Conservation (phyloP, 2,329 filamentous ascomycete genomes). For the Monosporascus sp. region DNA sequence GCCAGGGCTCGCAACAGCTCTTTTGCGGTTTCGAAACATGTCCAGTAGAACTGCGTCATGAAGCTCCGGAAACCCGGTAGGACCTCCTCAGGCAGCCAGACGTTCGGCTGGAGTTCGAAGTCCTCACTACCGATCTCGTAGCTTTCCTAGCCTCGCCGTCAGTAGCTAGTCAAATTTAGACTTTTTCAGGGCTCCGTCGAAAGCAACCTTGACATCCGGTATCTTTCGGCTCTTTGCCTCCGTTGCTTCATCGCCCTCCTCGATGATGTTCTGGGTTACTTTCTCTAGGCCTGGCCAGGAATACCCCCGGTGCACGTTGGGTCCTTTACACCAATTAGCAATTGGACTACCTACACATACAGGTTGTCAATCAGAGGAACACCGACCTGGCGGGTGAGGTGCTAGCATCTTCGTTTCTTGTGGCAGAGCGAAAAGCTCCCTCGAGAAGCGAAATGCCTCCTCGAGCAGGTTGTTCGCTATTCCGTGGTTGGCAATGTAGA, state of each 20-base stretch:
- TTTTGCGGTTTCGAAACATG: constrained; percentile 36
- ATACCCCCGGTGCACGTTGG: constrained; percentile 48
- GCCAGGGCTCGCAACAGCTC: constrained; percentile 42
- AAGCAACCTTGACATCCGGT: constrained; percentile 45
- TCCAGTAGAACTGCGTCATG: constrained; percentile 44
- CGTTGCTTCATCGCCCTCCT: constrained; percentile 35
- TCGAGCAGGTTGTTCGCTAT: constrained; percentile 29
- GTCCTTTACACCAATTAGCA: constrained; percentile 25
- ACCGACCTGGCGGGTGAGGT: constrained; percentile 27
- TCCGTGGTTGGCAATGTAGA: constrained; percentile 24
- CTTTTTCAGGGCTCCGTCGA: not conserved
- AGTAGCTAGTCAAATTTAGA: not conserved
- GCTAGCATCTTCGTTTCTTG: constrained; percentile 30
- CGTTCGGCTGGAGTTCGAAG: constrained; percentile 39
- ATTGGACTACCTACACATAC: not conserved
- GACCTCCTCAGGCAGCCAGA: constrained; percentile 41
- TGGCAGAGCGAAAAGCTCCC: constrained; percentile 27
- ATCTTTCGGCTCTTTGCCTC: constrained; percentile 37
- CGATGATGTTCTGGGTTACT: constrained; percentile 39
- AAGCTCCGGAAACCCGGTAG: constrained; percentile 43
- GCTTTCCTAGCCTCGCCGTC: constrained; percentile 36
- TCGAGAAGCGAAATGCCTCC: constrained; percentile 32
- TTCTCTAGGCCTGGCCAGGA: constrained; percentile 51
- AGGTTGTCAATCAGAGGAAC: not conserved
- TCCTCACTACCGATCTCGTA: constrained; percentile 47